These are phyloP conservation scores for Glebionis coronaria DNA, from an alignment of 129 eudicot genomes.

Conservation along the genomic window DNA sequence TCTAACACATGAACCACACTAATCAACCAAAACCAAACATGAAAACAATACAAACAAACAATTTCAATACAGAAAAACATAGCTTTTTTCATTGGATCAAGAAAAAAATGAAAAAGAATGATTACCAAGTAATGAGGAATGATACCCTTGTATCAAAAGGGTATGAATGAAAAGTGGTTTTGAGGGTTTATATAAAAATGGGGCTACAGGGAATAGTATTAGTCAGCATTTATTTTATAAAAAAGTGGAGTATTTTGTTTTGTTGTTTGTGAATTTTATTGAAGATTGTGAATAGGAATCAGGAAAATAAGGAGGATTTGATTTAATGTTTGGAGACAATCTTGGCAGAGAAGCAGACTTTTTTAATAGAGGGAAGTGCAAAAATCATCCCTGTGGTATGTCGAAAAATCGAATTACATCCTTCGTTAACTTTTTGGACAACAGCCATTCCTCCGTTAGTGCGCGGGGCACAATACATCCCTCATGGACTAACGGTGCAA, in stretches of 20 bases:
- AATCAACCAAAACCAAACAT: conserved; percentile 7
- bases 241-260: not conserved
- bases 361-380: no score
- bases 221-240: not conserved
- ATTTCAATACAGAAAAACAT: not conserved
- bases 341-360: conserved; percentile 9
- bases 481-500: no score
- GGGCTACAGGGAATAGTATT: not conserved
- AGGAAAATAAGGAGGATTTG: conserved; percentile 25
- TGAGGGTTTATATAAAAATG: conserved; percentile 9
- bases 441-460: no score
- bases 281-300: conserved; percentile 26
- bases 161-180: conserved; percentile 8
- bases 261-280: not conserved
- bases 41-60: conserved; percentile 10
- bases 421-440: no score
- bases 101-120: not conserved
- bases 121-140: conserved; percentile 25
- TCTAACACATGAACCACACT: no score
- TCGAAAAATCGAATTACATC: no score
- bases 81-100: conserved; percentile 7
- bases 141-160: conserved; percentile 16
- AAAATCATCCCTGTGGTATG: no score
- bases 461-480: no score
- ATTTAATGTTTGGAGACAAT: conserved; percentile 13